Conservation (phyloP, 805 yeast genomes). For the Ascoidea asiatica region DNA sequence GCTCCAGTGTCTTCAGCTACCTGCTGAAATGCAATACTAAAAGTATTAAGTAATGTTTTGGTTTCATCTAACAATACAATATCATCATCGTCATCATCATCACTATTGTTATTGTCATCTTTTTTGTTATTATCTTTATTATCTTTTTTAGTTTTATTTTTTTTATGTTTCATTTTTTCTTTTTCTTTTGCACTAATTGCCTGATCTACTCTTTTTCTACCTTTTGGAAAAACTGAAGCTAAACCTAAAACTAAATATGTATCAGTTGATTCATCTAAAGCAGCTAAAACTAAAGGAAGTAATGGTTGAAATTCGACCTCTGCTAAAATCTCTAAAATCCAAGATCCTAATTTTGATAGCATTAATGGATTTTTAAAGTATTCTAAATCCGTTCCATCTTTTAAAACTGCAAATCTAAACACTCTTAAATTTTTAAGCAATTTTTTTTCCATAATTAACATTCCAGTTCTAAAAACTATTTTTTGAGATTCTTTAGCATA, state of each 20-base stretch:
- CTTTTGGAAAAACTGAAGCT: slow-evolving; percentile 64
- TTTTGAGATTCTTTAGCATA: slow-evolving; percentile 78
- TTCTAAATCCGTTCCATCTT: slow-evolving; percentile 62
- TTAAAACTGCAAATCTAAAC: slow-evolving; percentile 75
- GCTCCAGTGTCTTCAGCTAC: slow-evolving; percentile 80
- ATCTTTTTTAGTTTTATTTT: slow-evolving; percentile 16
- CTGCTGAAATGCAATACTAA: slow-evolving; percentile 84
- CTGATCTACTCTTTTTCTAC: slow-evolving; percentile 19
- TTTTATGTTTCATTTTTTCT: background rate
- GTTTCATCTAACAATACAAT: slow-evolving; percentile 18
- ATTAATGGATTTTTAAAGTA: slow-evolving; percentile 81
- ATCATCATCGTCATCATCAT: slow-evolving; percentile 11
- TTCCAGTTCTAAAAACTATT: slow-evolving; percentile 76
- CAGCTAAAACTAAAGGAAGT: slow-evolving; percentile 76
- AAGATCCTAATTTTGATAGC: slow-evolving; percentile 68
- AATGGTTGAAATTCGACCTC: slow-evolving; percentile 53
- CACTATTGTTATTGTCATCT: slow-evolving; percentile 15
- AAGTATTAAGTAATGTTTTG: slow-evolving; percentile 54
- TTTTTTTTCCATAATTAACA: slow-evolving; percentile 75
- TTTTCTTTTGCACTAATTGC: slow-evolving; percentile 12
- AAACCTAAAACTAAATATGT: slow-evolving; percentile 82
- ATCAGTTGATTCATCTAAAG: slow-evolving; percentile 57
- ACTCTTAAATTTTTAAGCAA: slow-evolving; percentile 66
- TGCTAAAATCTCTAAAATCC: slow-evolving; percentile 84
- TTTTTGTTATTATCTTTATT: slow-evolving; percentile 17